Evolutionary conservation across 352 stramenopile genomes (phyloP), one percentile per base, ranked within the genome.

Genomic region (Plasmopara viticola): DNA sequence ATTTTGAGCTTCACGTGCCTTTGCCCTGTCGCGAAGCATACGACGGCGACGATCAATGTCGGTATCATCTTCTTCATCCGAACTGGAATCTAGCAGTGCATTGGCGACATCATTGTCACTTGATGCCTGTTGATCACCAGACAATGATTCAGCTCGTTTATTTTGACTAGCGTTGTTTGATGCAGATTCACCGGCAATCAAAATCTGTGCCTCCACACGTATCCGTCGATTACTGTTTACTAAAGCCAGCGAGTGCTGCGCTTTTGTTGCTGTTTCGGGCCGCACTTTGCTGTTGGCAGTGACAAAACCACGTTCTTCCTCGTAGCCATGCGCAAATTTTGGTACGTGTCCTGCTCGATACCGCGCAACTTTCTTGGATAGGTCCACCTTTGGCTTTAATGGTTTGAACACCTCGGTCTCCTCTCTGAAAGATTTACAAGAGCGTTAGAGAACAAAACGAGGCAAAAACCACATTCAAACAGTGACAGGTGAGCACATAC

Each of bases 291-390:
- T 83, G 57, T 66, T 74, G 29, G 77, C 68, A 6, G 78, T 88
- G 43, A 92, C 78, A 30, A 92, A 92, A 2, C 81, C 79, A 9
- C 78, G 64, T 35, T 93, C 79, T 5, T 90, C 82, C 44, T 93
- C 79, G 51, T 87, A 89, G 0, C 78, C 80, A 0, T 72, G 51
- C 0, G 82, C 82, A 46, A 89, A 93, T 17, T 79, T 69, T 28
- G 84, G 84, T 7, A 93, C 82, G 41, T 93, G 78, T 7, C 84
- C 84, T 25, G 84, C 82, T 37, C 84, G 80, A 50, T 95, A 92
- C 14, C 84, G 80, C n/a, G 68, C 52, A 41, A 95, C 78, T 58
- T 92, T 91, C 37, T 76, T 87, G 42, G 80, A 87, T 38, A 69
- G 66, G 38, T 95, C 84, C 18, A 95, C 60, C 35, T 87, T 86